Base-by-base conservation (phyloP, 1,284 basidiomycete genomes). In the Ganoderma leucocontextum region DNA sequence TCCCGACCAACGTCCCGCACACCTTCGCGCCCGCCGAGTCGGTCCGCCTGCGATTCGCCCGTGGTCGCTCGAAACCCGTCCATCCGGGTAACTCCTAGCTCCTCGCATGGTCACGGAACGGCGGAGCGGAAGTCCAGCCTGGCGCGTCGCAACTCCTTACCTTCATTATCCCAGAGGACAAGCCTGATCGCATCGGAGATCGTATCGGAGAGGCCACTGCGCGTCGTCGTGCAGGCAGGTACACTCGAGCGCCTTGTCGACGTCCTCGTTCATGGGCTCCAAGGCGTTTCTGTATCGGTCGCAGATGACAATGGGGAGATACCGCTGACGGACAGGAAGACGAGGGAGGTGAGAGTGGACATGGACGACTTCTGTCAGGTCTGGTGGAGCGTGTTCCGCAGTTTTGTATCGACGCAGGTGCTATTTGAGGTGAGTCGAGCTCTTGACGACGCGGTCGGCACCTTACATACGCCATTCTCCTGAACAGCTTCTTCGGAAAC, bases 301-400 rank as follows among this genome's bases (percentile, higher is more conserved):
- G 87, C 92, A 1, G 93, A 95, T 72, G 93, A 95, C 76, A 94
- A 93, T 73, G 93, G 93, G 0, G 92, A 94, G 76, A 92, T 91
- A 81, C 88, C 91, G 0, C 78, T 95, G 55, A 82, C 87, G 41
- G 90, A 92, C 70, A 87, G 87, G 9, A 90, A 87, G 80, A 90
- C 89, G 0, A 82, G 92, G 49, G 89, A 91, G 59, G 81, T 95
- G 41, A 80, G 87, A 29, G 84, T 95, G 12, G 93, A 95, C 78
- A 85, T 89, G 61, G 81, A 77, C 3, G 92, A 94, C 74, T 95
- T 92, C 79, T 83, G 88, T 0, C 82, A 83, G 47, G 85, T 92
- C 4, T 95, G 93, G 91, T 95, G 93, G 91, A 89, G 86, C 68
- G 86, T 88, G 19, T 95, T 91, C 76, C 84, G 93, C 55, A 93